Evolutionary conservation across 2,329 filamentous ascomycete genomes (phyloP).

Genomic region (Exophiala aquamarina): DNA sequence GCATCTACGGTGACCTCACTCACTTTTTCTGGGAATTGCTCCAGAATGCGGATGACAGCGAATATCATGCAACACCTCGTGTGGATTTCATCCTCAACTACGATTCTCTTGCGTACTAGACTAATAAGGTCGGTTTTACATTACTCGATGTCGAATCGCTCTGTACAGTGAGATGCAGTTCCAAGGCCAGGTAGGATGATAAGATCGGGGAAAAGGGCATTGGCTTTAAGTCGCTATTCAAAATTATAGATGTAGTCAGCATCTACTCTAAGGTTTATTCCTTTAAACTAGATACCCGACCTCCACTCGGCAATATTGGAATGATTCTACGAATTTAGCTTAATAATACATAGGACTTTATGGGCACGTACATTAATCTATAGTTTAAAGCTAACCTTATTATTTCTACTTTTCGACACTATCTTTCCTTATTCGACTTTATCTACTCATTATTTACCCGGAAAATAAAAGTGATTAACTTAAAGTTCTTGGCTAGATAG

Average conservation of each 20-base stretch:
- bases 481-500: slow-evolving; percentile 19
- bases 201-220: slow-evolving; percentile 37
- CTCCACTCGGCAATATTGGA: slow-evolving; percentile 9
- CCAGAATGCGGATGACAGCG: slow-evolving; percentile 46
- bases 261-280: slow-evolving; percentile 5
- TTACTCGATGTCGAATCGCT: slow-evolving; percentile 37
- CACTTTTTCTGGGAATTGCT: slow-evolving; percentile 34
- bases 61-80: slow-evolving; percentile 29
- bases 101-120: slow-evolving; percentile 1
- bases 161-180: slow-evolving; percentile 36
- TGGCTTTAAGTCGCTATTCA: slow-evolving; percentile 39
- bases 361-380: slow-evolving; percentile 5
- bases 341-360: slow-evolving; percentile 2
- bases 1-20: slow-evolving; percentile 8
- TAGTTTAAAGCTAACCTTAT: slow-evolving; percentile 4
- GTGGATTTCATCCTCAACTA: slow-evolving; percentile 2
- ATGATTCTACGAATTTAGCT: slow-evolving; percentile 9
- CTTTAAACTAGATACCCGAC: slow-evolving; percentile 6
- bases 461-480: slow-evolving; percentile 19
- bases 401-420: not conserved
- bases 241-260: slow-evolving; percentile 26
- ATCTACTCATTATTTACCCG: slow-evolving; percentile 25
- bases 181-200: slow-evolving; percentile 32
- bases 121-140: slow-evolving; percentile 44
- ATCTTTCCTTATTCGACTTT: slow-evolving; percentile 22